A percentile compares a stretch with the other conserved stretches of the same genome.
phyloP scores from a whole-genome alignment of 208 protist species.

The Entamoeba histolytica region DNA sequence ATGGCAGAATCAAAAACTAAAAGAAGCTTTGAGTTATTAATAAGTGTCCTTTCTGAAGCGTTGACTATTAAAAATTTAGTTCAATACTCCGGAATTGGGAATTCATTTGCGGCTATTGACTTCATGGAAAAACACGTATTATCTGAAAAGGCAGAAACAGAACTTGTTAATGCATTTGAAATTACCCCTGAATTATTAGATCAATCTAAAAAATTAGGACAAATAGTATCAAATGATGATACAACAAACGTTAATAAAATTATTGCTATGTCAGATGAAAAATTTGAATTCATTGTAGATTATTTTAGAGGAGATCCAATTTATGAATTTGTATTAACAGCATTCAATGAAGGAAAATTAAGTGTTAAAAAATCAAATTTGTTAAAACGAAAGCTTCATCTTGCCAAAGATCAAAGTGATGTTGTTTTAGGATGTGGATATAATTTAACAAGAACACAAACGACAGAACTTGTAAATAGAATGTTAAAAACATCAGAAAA shows the following conservation, averaged over 20 bases:
- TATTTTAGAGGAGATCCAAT: background rate
- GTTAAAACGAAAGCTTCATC: background rate
- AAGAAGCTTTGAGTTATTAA: background rate
- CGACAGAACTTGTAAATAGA: background rate
- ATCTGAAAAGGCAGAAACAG: background rate
- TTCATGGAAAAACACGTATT: background rate
- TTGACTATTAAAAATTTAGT: background rate
- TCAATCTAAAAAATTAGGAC: background rate
- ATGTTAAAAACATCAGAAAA: background rate
- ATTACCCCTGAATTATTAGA: background rate
- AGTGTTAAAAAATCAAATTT: background rate
- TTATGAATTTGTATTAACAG: background rate
- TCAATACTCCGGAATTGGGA: background rate
- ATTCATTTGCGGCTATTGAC: background rate
- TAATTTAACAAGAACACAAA: background rate
- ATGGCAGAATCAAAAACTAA: no score
- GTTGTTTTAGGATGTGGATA: background rate
- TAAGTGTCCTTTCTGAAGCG: background rate
- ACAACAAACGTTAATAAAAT: background rate
- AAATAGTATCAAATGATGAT: background rate
- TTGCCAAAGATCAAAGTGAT: background rate
- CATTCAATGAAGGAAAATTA: background rate
- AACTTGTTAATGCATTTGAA: background rate
- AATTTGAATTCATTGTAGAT: background rate
- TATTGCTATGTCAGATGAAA: background rate